Evolutionary conservation across 495 filamentous ascomycete species (phyloP).

Genomic region (Aspergillus wentii): DNA sequence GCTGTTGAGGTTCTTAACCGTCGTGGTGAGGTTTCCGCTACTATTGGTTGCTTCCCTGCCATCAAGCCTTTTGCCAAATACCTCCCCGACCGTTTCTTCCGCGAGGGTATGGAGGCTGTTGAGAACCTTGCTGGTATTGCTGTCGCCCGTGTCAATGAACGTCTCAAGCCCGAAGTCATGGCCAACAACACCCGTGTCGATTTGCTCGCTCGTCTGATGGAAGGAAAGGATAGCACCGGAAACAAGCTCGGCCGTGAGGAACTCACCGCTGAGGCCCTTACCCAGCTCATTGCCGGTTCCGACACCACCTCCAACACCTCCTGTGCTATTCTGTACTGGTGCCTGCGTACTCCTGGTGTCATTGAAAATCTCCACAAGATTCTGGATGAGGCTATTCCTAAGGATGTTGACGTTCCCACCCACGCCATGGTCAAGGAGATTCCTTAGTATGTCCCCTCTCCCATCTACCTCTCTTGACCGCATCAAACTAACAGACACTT

Average conservation of each 20-base stretch:
- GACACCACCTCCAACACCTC: constrained; percentile 89
- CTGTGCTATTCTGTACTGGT: constrained; percentile 81
- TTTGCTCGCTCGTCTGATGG: constrained; percentile 77
- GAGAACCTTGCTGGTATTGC: constrained; percentile 58
- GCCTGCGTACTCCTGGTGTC: constrained; percentile 64
- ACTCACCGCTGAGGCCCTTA: constrained; percentile 82
- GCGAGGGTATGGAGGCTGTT: constrained; percentile 43
- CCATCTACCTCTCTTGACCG: neutral
- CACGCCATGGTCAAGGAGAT: constrained; percentile 72
- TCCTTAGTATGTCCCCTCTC: constrained; percentile 49
- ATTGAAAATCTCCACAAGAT: constrained; percentile 64
- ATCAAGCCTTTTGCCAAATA: constrained; percentile 48
- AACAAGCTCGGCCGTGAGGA: constrained; percentile 69
- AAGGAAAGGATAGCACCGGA: constrained; percentile 78
- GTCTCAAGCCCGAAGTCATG: constrained; percentile 59
- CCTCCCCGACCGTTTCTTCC: constrained; percentile 49
- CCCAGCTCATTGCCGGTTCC: constrained; percentile 84
- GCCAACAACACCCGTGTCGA: constrained; percentile 62
- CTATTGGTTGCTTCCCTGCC: constrained; percentile 41
- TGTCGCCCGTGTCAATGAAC: constrained; percentile 70
- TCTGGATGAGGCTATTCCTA: constrained; percentile 65
- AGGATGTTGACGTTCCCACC: constrained; percentile 56
- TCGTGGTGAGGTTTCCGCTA: constrained; percentile 48
- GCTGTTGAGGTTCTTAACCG: constrained; percentile 53
- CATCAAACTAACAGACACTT: constrained; percentile 3